Evolutionary conservation across 2,329 filamentous ascomycete species (phyloP), one percentile per base, ranked within the genome.

Genomic region (Hortaea werneckii): DNA sequence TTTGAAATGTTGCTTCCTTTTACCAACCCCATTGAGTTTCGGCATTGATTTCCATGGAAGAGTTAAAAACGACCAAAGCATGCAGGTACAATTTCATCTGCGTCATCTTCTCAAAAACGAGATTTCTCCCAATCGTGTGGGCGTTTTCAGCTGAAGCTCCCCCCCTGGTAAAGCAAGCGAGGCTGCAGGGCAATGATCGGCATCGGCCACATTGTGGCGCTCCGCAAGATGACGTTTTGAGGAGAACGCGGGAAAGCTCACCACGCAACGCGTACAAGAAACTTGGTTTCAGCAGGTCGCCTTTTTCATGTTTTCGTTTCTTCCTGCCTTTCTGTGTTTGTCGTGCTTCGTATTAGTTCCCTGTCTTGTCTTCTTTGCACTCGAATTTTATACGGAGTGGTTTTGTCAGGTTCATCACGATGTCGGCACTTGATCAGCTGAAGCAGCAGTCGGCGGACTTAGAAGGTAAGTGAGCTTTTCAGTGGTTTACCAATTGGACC

Each of bases 361-460:
- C n/a, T 35, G 2, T 35, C n/a, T 20, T 20, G 20, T 20, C 4
- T 20, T 20, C 20, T 20, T 20, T 4, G 20, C 20, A 20, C 20
- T 20, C 20, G 20, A 20, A 4, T 20, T 20, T 20, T 20, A 20
- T 20, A 20, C 20, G 20, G 20, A 20, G 32, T n/a, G 32, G 4
- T 35, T 35, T 9, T 9, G 8, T 35, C 9, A 9, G n/a, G 32
- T 35, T 9, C 32, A 35, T n/a, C 32, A 35, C 32, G 9, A 45
- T 45, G 43, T 45, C 43, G 11, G 29, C 28, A 6, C 29, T 45
- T 8, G 43, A 45, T 29, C 29, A 41, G n/a, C 37, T 45, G 13
- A 45, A 45, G 39, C 32, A 45, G 29, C 43, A 45, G 20, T 29
- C 35, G 8, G 43, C 38, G 13, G 38, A 45, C 9, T 35, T 45